A percentile compares a stretch with the other conserved stretches of the same genome.
Evolutionary conservation across 2,329 filamentous ascomycete genomes (phyloP).

Genomic region (Cytospora piceicola): DNA sequence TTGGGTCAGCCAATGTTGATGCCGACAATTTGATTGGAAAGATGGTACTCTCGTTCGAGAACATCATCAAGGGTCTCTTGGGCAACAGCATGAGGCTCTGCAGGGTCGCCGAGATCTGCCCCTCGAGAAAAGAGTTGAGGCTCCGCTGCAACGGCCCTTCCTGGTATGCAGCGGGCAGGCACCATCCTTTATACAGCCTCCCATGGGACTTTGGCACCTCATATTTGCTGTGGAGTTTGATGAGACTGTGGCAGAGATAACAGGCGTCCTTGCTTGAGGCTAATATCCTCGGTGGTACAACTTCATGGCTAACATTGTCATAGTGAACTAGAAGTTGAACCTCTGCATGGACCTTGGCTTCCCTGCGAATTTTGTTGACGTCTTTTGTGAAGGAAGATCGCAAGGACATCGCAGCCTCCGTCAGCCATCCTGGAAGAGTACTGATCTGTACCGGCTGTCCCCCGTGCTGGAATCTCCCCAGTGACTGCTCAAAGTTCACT

Average conservation of each 20-base stretch:
- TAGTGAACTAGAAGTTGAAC: constrained; percentile 53
- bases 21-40: constrained; percentile 14
- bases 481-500: background rate
- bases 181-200: constrained; percentile 50
- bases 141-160: background rate
- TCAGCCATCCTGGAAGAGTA: constrained; percentile 24
- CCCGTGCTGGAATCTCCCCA: constrained; percentile 18
- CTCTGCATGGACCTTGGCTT: constrained; percentile 53
- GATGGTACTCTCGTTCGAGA: constrained; percentile 20
- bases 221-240: constrained; percentile 47
- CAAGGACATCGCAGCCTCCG: background rate
- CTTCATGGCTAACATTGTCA: constrained; percentile 37
- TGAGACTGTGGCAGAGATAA: constrained; percentile 54
- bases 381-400: constrained; percentile 1
- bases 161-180: constrained; percentile 39
- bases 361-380: constrained; percentile 29
- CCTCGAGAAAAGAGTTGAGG: constrained; percentile 16
- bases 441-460: constrained; percentile 16
- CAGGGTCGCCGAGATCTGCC: background rate
- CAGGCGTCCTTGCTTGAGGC: constrained; percentile 56
- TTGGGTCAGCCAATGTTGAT: background rate
- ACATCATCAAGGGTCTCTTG: background rate
- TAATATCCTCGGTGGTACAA: constrained; percentile 46
- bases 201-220: constrained; percentile 48
- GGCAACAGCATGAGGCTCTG: background rate